Percentiles rank a stretch among this genome's conserved stretches.
phyloP scores from a whole-genome alignment of 2,329 filamentous ascomycete species.

The Sarocladium kiliense region DNA sequence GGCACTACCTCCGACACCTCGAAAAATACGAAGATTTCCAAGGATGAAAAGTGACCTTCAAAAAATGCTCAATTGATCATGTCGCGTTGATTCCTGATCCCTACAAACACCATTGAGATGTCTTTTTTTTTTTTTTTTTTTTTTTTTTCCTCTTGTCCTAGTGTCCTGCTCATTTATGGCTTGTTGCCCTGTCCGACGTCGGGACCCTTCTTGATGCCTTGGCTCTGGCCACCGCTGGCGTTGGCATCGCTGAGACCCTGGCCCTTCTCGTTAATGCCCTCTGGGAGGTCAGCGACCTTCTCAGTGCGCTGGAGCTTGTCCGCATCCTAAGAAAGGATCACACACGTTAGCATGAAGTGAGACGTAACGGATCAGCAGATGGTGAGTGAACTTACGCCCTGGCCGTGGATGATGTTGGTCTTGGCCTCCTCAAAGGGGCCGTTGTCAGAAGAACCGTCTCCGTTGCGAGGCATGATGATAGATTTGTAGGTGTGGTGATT shows the following conservation, averaged over 20 bases:
- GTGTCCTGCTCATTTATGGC: background rate
- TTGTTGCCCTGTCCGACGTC: slow-evolving; percentile 35
- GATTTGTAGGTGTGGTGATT: slow-evolving; percentile 2
- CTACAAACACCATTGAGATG: background rate
- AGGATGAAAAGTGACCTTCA: background rate
- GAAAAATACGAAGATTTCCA: too few relatives aligned
- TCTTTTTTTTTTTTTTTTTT: too few relatives aligned
- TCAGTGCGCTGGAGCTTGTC: slow-evolving; percentile 39
- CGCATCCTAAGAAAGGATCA: slow-evolving; percentile 18
- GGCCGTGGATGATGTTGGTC: slow-evolving; percentile 38
- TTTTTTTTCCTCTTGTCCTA: too few relatives aligned
- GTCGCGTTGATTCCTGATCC: slow-evolving; percentile 5
- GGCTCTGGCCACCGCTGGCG: slow-evolving; percentile 39
- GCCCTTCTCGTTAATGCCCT: slow-evolving; percentile 37
- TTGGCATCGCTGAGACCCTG: slow-evolving; percentile 30
- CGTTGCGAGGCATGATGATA: slow-evolving; percentile 43
- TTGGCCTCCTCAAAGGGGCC: slow-evolving; percentile 33
- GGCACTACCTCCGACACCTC: too few relatives aligned
- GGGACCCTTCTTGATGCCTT: slow-evolving; percentile 34
- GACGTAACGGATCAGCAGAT: background rate
- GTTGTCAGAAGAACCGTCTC: slow-evolving; percentile 43
- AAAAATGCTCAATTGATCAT: slow-evolving; percentile 8
- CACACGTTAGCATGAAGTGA: slow-evolving; percentile 1
- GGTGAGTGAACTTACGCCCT: slow-evolving; percentile 26
- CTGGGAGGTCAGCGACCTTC: slow-evolving; percentile 44